Percentiles rank a stretch among this genome's conserved stretches.
These are phyloP conservation scores for Diaporthe eres DNA, from an alignment of 2,329 filamentous ascomycete genomes.

Conservation along the genomic window DNA sequence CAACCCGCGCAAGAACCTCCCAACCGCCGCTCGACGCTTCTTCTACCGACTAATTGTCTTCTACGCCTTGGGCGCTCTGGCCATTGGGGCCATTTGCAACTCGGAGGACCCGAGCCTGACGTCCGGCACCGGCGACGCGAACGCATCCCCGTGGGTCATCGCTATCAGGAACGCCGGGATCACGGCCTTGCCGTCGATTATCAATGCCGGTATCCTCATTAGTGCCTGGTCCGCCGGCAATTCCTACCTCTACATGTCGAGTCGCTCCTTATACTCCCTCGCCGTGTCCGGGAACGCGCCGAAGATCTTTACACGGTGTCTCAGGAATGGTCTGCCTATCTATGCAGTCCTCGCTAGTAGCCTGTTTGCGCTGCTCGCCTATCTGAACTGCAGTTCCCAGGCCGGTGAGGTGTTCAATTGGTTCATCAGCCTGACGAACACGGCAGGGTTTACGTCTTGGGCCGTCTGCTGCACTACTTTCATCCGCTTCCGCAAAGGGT, in stretches of 20 bases:
- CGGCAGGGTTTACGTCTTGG: conserved; percentile 68
- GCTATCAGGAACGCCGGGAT: conserved; percentile 74
- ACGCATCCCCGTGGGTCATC: conserved; percentile 62
- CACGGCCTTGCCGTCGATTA: conserved; percentile 71
- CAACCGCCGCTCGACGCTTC: conserved; percentile 43
- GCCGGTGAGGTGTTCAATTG: conserved; percentile 73
- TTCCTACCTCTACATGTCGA: conserved; percentile 52
- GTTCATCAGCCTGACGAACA: conserved; percentile 69
- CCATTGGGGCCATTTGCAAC: conserved; percentile 43
- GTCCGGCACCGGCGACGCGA: conserved; percentile 50
- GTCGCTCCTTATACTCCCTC: conserved; percentile 59
- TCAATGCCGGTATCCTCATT: conserved; percentile 75
- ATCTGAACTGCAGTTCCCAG: conserved; percentile 72
- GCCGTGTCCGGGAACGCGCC: conserved; percentile 63
- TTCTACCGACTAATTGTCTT: conserved; percentile 52
- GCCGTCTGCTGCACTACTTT: conserved; percentile 68
- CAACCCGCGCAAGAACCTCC: conserved; percentile 43
- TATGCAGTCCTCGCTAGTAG: conserved; percentile 60
- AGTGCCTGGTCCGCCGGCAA: conserved; percentile 53
- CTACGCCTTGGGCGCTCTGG: conserved; percentile 48
- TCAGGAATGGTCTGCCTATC: conserved; percentile 59
- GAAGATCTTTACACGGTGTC: conserved; percentile 59
- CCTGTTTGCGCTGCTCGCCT: conserved; percentile 73
- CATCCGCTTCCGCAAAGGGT: conserved; percentile 70
- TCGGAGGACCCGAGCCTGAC: conserved; percentile 46